Evolutionary conservation across 164 flowering plant species (phyloP), one percentile per base, ranked within the genome.

Genomic region (Magnolia kwangsiensis): DNA sequence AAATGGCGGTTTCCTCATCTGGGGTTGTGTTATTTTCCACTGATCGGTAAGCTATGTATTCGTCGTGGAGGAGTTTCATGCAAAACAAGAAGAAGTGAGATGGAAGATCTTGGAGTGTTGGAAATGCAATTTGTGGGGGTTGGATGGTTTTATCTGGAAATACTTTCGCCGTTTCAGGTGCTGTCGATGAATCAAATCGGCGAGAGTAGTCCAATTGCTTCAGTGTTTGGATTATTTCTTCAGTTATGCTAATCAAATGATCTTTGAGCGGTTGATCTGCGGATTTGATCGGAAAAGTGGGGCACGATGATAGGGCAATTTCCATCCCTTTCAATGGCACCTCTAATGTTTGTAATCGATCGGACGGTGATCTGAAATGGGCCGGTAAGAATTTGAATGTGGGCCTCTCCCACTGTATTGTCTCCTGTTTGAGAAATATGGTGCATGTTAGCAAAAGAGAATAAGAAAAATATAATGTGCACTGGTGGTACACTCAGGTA

Each of bases 81-180:
- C 95, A 92, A 73, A 90, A 96, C 8, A 96, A 63, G 86, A 93
- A 92, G 89, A 95, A 92, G 64, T 85, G 63, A n/a, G 89, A 83
- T 64, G 97, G 88, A 24, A 93, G 75, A 59, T 89, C 87, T 51
- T 82, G 75, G 14, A 63, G 78, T 70, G 78, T 75, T 69, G 85
- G 78, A 64, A 80, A 81, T 75, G 59, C 20, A 23, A 76, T 31
- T 77, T 88, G 81, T 78, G 86, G 83, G 21, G 86, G 78, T 77
- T 84, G 86, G 45, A 87, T 80, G 82, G 74, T 84, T 75, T 80
- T 76, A 1, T 67, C 49, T 2, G 31, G 58, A 14, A 69, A 55
- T 64, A 81, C 85, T 20, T 70, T 59, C 14, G 73, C 77, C 4
- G 85, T 74, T 80, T 87, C 89, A 0, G 89, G 87, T 18, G 82